Evolutionary conservation across 2,329 filamentous ascomycete species (phyloP), one percentile per base, ranked within the genome.

Genomic region (Ambrosiella beaveri): DNA sequence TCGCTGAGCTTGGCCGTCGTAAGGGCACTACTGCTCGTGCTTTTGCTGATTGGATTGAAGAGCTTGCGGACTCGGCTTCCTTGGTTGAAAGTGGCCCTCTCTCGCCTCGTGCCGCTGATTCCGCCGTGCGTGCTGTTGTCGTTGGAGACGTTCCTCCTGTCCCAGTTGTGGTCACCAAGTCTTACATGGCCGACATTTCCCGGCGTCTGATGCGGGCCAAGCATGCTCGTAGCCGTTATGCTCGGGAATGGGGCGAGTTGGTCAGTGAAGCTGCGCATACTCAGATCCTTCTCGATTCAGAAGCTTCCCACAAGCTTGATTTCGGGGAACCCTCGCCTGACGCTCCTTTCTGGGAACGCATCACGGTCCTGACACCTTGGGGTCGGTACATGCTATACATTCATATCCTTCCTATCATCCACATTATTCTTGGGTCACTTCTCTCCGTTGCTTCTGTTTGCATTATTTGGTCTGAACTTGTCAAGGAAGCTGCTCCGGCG

Each of bases 21-120:
- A 96, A 95, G 73, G 47, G 51, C 2, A 88, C 86, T 13, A 86
- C 82, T 27, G 83, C 87, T 4, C 73, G 75, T 57, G 79, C 85
- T 47, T 93, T 90, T 65, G 81, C 84, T 63, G 90, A 95, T 64
- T 98, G 93, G 93, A 95, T 98, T 63, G 91, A 97, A 63, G 93
- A 98, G 66, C 73, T 98, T 38, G 83, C 81, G 2, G 91, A 97
- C 62, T 80, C 84, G 62, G 82, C 82, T 50, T 83, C 79, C 64
- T 69, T 88, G 5, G 79, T 83, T 1, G 87, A 91, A 63, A 72
- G 74, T 3, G 73, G 73, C 47, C 74, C 77, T 1, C n/a, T 54
- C n/a, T 57, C 55, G 40, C 53, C 58, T 38, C 27, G 44, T 27
- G 39, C 53, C 40, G 71, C 74, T 57, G 67, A 69, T 50, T 63